A percentile compares a stretch with the other conserved stretches of the same genome.
phyloP scores from a whole-genome alignment of 257 asterid species.

The Plectranthus barbatus region DNA sequence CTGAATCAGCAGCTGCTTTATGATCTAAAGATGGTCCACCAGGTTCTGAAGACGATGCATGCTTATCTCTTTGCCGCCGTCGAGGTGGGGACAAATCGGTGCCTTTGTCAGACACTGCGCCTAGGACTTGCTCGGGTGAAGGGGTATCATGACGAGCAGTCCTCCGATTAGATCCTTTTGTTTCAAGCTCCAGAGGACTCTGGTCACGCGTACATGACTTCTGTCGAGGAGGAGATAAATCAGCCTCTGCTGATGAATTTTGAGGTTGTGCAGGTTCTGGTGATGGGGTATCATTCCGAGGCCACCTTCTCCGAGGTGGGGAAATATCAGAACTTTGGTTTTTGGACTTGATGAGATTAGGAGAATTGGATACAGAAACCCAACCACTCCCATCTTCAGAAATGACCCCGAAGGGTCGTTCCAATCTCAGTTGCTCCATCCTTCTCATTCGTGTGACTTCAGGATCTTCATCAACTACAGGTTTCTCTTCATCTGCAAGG shows the following conservation, averaged over 20 bases:
- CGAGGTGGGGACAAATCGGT: slow-evolving; percentile 59
- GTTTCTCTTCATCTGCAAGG: slow-evolving; percentile 70
- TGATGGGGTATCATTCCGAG: slow-evolving; percentile 44
- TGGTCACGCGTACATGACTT: background rate
- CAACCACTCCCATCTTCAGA: slow-evolving; percentile 99
- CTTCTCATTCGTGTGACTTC: slow-evolving; percentile 81
- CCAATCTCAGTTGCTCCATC: slow-evolving; percentile 46
- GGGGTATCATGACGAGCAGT: slow-evolving; percentile 45
- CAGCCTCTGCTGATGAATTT: slow-evolving; percentile 14
- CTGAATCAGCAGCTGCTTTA: slow-evolving; percentile 23
- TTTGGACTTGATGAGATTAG: slow-evolving; percentile 14
- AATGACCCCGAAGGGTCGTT: slow-evolving; percentile 59
- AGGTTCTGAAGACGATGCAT: slow-evolving; percentile 20
- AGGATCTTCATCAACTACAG: slow-evolving; percentile 71
- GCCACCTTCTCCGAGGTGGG: slow-evolving; percentile 48
- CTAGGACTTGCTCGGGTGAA: slow-evolving; percentile 32
- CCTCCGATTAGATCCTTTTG: slow-evolving; percentile 15
- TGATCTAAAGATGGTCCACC: slow-evolving; percentile 15
- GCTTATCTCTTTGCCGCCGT: slow-evolving; percentile 23
- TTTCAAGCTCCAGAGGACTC: slow-evolving; percentile 28
- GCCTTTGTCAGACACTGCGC: slow-evolving; percentile 13
- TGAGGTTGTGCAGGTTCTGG: slow-evolving; percentile 27
- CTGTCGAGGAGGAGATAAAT: slow-evolving; percentile 38
- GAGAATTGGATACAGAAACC: slow-evolving; percentile 42
- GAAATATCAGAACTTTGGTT: slow-evolving; percentile 29